phyloP scores from a whole-genome alignment of 2,329 filamentous ascomycete genomes.

The Paecilomyces variotii region DNA sequence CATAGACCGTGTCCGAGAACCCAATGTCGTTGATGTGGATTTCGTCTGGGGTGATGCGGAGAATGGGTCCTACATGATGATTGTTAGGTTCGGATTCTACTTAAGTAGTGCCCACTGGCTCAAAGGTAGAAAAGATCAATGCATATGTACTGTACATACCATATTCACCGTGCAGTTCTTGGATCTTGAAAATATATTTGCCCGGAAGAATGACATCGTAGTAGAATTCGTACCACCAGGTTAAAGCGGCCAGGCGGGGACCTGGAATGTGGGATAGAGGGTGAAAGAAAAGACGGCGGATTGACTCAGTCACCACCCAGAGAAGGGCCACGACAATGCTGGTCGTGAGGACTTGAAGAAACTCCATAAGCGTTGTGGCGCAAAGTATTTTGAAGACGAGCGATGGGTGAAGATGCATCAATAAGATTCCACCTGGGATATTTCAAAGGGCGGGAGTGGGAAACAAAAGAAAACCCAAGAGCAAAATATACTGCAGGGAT shows the following conservation, averaged over 20 bases:
- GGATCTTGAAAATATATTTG: constrained; percentile 25
- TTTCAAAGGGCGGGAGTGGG: no score
- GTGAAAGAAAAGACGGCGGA: constrained; percentile 18
- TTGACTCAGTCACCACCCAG: no score
- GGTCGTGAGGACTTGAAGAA: no score
- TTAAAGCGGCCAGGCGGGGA: constrained; percentile 23
- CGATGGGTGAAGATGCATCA: no score
- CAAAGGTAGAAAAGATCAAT: neutral
- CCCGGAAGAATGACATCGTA: constrained; percentile 21
- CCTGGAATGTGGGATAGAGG: constrained; percentile 28
- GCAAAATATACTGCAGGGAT: no score
- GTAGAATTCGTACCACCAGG: constrained; percentile 22
- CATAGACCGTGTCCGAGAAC: constrained; percentile 20
- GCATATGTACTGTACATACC: constrained; percentile 13
- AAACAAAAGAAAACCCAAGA: no score
- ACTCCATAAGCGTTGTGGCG: no score
- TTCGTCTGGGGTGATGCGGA: constrained; percentile 19
- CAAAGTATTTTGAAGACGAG: no score
- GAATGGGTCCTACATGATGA: constrained; percentile 15
- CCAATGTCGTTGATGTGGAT: constrained; percentile 17
- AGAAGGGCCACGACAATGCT: no score
- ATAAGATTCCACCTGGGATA: no score
- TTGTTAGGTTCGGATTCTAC: neutral
- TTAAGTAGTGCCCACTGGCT: no score
- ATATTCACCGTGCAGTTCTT: constrained; percentile 27